Base-by-base conservation (phyloP, 192 early-diverging fungal genomes). In the Entophlyctis helioformis region DNA sequence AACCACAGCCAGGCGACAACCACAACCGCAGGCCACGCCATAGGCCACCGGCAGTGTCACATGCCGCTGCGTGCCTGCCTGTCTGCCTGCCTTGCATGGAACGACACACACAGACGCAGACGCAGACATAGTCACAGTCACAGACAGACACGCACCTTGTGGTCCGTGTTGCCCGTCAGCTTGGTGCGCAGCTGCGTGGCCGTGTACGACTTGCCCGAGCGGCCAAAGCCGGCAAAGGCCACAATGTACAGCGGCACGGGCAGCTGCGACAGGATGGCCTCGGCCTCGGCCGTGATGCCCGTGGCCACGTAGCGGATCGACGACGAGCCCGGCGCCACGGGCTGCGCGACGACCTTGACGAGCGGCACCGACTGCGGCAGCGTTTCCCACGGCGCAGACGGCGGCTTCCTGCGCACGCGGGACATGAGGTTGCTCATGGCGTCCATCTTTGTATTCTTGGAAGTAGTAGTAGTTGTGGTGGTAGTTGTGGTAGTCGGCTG, bases 141-240 rank as follows among this genome's bases (percentile, higher is more conserved):
- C n/a, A n/a, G n/a, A n/a, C 33, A 35, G 9, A 23, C 13, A 21
- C 32, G 8, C 21, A 53, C 51, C 41, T 52, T 50, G 46, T 64
- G 51, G 23, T 58, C 62, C 34, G 53, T 45, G 41, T 64, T 57
- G 32, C 57, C 54, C 21, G 60, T 59, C 20, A 73, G 12, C 28
- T 54, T 42, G 3, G 45, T 36, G 8, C 60, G 33, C 15, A 67
- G 16, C 13, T 55, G 40, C 4, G 63, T 57, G 12, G 71, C 64
- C 5, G 71, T 66, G 26, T 41, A 64, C 12, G 49, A 54, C 46
- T 73, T 73, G 13, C 63, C 71, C 23, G 57, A 54, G 33, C 64
- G 57, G 3, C 71, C 71, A 51, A 66, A 68, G 2, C 71, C 71
- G 22, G 63, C 59, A 49, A 73, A 73, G 13, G 66, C 71, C 27